A percentile compares a stretch with the other conserved stretches of the same genome.
These are phyloP conservation scores for Talaromyces stipitatus DNA, from an alignment of 495 filamentous ascomycete species.

Conservation along the genomic window DNA sequence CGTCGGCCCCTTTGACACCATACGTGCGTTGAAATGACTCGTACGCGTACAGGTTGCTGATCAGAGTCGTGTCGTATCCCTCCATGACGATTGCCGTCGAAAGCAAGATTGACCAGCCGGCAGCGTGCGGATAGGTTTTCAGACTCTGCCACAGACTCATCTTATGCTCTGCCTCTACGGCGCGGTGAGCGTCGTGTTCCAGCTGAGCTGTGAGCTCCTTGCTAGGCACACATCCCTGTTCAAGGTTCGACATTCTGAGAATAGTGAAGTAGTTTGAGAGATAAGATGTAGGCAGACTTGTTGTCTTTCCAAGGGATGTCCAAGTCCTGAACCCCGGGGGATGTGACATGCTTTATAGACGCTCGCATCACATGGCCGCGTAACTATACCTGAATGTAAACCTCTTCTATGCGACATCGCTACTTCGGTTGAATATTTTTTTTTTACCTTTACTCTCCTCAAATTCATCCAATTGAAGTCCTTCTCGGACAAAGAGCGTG, in stretches of 20 bases:
- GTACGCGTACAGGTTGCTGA: conserved; percentile 19
- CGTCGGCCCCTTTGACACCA: conserved; percentile 18
- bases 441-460: neutral
- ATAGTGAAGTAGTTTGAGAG: neutral
- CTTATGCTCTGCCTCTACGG: conserved; percentile 14
- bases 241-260: neutral
- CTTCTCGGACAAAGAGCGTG: neutral
- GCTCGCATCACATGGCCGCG: neutral
- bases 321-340: neutral
- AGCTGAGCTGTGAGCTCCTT: conserved; percentile 1
- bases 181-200: conserved; percentile 12
- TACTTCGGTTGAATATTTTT: neutral
- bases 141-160: conserved; percentile 14
- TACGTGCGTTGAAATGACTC: conserved; percentile 18
- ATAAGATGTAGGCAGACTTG: neutral
- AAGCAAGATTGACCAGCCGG: conserved; percentile 28
- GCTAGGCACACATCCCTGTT: neutral
- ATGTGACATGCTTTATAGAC: neutral
- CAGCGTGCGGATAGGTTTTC: conserved; percentile 30
- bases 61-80: conserved; percentile 30
- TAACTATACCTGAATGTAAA: neutral
- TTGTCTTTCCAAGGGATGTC: neutral
- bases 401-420: neutral
- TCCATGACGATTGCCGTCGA: conserved; percentile 34
- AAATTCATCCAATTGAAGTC: neutral